Percentiles rank a stretch among this genome's conserved stretches.
Conservation (phyloP, 2,329 filamentous ascomycete genomes). For the Alternaria atra region DNA sequence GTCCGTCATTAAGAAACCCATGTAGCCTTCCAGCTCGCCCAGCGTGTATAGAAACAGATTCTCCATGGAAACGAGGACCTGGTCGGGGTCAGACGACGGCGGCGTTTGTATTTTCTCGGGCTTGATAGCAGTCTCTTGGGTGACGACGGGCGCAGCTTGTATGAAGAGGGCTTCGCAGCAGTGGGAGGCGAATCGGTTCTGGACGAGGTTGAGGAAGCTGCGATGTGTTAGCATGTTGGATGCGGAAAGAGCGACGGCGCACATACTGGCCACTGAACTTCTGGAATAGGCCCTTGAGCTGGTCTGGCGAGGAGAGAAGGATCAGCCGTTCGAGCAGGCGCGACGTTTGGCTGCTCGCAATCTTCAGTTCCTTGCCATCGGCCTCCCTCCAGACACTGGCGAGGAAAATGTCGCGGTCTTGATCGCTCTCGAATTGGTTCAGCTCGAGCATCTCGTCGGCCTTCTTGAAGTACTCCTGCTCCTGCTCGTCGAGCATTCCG, state of each 20-base stretch:
- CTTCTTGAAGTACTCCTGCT: conserved; percentile 93
- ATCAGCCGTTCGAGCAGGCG: conserved; percentile 92
- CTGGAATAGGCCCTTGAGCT: conserved; percentile 87
- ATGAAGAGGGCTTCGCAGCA: conserved; percentile 95
- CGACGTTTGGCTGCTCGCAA: conserved; percentile 94
- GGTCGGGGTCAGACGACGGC: conserved; percentile 58
- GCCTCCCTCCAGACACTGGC: conserved; percentile 88
- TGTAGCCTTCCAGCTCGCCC: conserved; percentile 85
- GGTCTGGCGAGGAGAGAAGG: conserved; percentile 76
- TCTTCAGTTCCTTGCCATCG: conserved; percentile 90
- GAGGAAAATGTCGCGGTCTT: conserved; percentile 66
- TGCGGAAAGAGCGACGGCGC: neutral
- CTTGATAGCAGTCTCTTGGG: conserved; percentile 70
- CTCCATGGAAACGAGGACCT: conserved; percentile 75
- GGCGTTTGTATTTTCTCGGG: conserved; percentile 54
- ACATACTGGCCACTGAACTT: conserved; percentile 80
- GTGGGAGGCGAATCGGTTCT: conserved; percentile 96
- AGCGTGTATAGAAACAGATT: conserved; percentile 83
- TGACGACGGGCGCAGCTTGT: conserved; percentile 79
- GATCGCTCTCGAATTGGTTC: conserved; percentile 82
- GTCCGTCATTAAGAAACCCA: conserved; percentile 86
- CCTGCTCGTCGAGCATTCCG: conserved; percentile 88
- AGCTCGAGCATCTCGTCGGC: conserved; percentile 90
- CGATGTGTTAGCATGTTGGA: conserved; percentile 20
- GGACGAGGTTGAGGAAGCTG: conserved; percentile 84